Conservation (phyloP, 208 protist species). For the Naegleria fowleri region DNA sequence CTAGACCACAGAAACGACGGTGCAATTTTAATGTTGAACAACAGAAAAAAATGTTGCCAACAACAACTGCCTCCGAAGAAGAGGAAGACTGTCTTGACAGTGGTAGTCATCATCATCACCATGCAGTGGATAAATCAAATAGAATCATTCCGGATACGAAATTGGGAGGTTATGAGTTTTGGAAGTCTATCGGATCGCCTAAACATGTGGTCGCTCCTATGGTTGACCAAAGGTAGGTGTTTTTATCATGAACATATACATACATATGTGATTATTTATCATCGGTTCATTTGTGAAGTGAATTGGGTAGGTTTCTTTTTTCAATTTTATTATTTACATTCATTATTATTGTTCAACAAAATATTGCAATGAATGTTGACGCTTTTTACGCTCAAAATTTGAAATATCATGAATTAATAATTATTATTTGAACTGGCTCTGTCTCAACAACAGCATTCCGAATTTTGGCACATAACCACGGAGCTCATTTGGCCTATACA, state of each 20-base stretch:
- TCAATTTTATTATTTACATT: no score
- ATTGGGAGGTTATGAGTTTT: slow-evolving; percentile 17
- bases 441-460: slow-evolving; percentile 66
- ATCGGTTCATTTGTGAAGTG: no score
- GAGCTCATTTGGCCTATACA: slow-evolving; percentile 67
- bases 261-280: no score
- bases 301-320: background rate
- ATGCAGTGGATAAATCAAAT: background rate
- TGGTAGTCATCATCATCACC: background rate
- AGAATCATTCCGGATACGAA: background rate
- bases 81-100: background rate
- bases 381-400: no score
- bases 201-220: slow-evolving; percentile 75
- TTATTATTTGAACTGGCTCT: no score
- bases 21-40: no score
- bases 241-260: no score
- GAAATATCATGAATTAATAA: no score
- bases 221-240: slow-evolving; percentile 71
- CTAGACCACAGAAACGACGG: no score
- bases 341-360: no score
- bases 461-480: slow-evolving; percentile 69
- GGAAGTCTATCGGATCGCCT: slow-evolving; percentile 34
- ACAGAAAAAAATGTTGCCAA: background rate
- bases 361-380: no score
- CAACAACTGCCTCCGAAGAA: background rate